phyloP scores from a whole-genome alignment of 1,284 basidiomycete species.

The Fomitopsis schrenkii region DNA sequence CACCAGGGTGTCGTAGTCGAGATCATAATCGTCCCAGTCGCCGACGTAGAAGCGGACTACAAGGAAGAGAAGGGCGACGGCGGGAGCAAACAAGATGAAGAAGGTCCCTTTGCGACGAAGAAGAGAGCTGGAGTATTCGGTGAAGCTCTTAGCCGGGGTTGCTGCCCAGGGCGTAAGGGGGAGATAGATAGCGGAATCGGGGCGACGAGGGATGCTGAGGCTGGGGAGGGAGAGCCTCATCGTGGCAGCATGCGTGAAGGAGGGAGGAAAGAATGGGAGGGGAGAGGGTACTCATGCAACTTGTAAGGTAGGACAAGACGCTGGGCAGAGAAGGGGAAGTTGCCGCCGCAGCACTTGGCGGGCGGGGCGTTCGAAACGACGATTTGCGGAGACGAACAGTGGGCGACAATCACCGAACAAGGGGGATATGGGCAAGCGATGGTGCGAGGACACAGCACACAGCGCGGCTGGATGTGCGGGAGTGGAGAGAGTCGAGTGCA shows the following conservation, averaged over 20 bases:
- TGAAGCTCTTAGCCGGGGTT: background rate
- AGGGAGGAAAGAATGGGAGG: background rate
- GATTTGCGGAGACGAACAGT: background rate
- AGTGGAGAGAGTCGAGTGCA: background rate
- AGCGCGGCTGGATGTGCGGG: background rate
- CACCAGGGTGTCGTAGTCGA: background rate
- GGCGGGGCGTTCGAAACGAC: background rate
- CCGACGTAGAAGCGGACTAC: background rate
- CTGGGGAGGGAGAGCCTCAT: conserved; percentile 1
- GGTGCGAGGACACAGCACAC: background rate
- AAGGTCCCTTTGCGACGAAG: background rate
- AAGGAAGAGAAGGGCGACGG: background rate
- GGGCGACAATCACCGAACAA: background rate
- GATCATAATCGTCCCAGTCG: background rate
- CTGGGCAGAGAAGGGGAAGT: background rate
- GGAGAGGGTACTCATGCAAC: background rate
- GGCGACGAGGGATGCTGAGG: background rate
- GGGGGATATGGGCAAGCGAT: no score
- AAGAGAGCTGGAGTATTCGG: background rate
- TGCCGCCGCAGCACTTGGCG: background rate
- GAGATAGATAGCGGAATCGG: background rate
- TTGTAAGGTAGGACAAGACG: background rate
- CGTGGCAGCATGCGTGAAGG: background rate
- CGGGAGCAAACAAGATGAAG: background rate
- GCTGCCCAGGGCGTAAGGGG: background rate